These are phyloP conservation scores for Cunninghamia lanceolata DNA, from an alignment of 75 land plant species.

Conservation along the genomic window DNA sequence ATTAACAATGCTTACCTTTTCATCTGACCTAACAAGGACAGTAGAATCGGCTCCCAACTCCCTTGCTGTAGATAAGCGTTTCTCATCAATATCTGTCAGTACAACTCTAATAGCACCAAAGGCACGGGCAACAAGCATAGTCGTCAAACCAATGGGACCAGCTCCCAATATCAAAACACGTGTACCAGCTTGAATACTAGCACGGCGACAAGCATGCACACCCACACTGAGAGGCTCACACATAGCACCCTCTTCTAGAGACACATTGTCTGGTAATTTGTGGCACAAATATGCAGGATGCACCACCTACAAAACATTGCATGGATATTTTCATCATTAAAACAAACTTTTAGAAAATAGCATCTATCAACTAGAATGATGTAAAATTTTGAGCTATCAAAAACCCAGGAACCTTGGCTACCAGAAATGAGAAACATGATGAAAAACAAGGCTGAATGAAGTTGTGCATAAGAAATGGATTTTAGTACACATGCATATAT, in stretches of 20 bases:
- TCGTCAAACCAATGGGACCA: conserved; percentile 87
- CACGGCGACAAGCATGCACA: conserved; percentile 86
- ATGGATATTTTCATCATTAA: neutral
- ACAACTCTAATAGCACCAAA: conserved; percentile 77
- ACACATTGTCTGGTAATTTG: conserved; percentile 46
- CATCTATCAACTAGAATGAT: neutral
- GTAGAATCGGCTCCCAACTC: conserved; percentile 73
- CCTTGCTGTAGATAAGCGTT: conserved; percentile 71
- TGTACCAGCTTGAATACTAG: conserved; percentile 69
- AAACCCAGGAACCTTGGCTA: neutral
- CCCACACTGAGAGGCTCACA: conserved; percentile 58
- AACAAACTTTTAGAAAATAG: conserved; percentile 5
- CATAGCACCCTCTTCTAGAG: conserved; percentile 47
- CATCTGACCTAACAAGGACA: conserved; percentile 55
- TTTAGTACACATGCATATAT: too few relatives aligned
- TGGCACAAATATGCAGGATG: conserved; percentile 40
- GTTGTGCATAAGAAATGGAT: too few relatives aligned
- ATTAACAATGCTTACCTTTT: conserved; percentile 33
- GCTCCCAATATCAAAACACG: conserved; percentile 80
- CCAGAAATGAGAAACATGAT: too few relatives aligned
- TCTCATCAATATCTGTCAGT: conserved; percentile 71
- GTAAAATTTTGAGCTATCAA: neutral
- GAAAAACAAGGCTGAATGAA: too few relatives aligned
- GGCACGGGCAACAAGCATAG: conserved; percentile 80
- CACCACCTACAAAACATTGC: conserved; percentile 22